phyloP scores from a whole-genome alignment of 805 yeast genomes.

The Candida endomychidarum region DNA sequence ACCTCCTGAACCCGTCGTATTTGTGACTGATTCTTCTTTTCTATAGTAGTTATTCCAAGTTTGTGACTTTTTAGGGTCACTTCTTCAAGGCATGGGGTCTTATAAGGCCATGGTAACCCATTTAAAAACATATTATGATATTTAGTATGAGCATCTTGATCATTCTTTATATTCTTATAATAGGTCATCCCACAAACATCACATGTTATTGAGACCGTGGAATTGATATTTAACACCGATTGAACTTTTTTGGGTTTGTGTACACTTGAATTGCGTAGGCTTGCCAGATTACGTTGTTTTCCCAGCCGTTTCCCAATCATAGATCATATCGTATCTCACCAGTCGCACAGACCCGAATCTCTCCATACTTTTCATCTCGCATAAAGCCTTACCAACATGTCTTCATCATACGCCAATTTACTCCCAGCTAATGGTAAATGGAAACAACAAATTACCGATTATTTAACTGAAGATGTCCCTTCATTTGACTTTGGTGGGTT shows the following conservation, averaged over 20 bases:
- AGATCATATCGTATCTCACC: too few species aligned
- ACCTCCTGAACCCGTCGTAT: constrained; percentile 30
- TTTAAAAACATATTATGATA: constrained; percentile 50
- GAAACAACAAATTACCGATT: constrained; percentile 74
- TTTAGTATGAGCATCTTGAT: constrained; percentile 46
- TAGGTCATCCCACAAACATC: constrained; percentile 56
- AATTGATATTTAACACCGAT: background rate
- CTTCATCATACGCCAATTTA: constrained; percentile 39
- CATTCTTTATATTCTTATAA: constrained; percentile 38
- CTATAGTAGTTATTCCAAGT: constrained; percentile 21
- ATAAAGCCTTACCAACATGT: constrained; percentile 7
- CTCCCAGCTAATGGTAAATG: constrained; percentile 78
- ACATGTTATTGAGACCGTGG: constrained; percentile 32
- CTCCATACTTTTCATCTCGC: too few species aligned
- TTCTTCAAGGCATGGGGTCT: constrained; percentile 7
- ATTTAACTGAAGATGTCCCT: constrained; percentile 87
- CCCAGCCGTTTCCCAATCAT: too few species aligned
- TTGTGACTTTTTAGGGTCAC: background rate
- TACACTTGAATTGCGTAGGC: too few species aligned
- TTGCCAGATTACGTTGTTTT: too few species aligned
- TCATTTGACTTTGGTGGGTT: constrained; percentile 92
- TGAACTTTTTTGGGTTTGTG: constrained; percentile 3
- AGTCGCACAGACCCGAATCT: background rate
- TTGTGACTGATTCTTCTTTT: constrained; percentile 22
- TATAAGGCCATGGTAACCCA: constrained; percentile 50